Conservation (phyloP, 2,329 filamentous ascomycete species). For the Rhynchosporium graminicola region DNA sequence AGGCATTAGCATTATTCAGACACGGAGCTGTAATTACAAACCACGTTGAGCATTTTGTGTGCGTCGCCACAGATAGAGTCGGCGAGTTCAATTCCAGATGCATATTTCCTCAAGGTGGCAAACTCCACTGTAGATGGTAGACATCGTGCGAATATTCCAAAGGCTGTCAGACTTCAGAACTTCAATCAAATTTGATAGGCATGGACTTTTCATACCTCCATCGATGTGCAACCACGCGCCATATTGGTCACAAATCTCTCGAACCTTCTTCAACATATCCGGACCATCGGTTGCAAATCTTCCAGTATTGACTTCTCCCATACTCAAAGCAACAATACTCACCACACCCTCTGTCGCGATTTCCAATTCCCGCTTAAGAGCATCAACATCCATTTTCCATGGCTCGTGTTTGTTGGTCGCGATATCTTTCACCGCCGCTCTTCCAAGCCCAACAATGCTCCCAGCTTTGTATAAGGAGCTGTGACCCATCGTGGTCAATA, state of each 20-base stretch:
- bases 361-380: constrained; percentile 61
- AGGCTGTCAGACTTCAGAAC: constrained; percentile 53
- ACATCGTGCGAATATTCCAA: constrained; percentile 77
- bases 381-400: constrained; percentile 69
- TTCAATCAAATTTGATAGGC: background rate
- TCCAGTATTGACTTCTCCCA: constrained; percentile 89
- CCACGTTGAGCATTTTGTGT: constrained; percentile 91
- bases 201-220: constrained; percentile 53
- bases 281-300: constrained; percentile 65
- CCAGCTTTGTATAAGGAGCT: constrained; percentile 85
- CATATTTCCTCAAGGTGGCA: constrained; percentile 49
- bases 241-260: constrained; percentile 70
- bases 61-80: constrained; percentile 86
- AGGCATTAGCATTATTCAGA: constrained; percentile 2
- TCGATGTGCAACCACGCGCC: constrained; percentile 88
- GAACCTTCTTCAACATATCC: constrained; percentile 52
- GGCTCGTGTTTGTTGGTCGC: constrained; percentile 52
- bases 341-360: constrained; percentile 51
- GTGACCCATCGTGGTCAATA: constrained; percentile 81
- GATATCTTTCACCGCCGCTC: constrained; percentile 65
- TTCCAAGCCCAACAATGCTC: constrained; percentile 76
- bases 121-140: constrained; percentile 62
- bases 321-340: constrained; percentile 80
- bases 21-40: constrained; percentile 43
- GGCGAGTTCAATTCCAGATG: constrained; percentile 72